Conservation (phyloP, 495 filamentous ascomycete species). For the Penicillium desertorum region DNA sequence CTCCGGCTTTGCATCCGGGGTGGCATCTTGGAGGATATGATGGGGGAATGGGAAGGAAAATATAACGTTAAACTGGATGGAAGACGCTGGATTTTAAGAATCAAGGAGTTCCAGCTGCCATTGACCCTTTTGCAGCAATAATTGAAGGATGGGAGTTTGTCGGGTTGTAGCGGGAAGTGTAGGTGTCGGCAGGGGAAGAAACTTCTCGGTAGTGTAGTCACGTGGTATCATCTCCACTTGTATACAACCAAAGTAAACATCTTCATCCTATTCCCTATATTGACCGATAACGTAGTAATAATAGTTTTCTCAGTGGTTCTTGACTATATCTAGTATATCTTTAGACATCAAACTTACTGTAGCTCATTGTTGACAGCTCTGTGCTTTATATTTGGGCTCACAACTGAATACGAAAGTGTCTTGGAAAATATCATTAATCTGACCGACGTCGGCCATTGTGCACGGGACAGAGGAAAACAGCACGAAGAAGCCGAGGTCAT, state of each 20-base stretch:
- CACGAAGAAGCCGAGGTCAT: too few species aligned
- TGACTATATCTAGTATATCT: too few species aligned
- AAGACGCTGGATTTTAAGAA: neutral
- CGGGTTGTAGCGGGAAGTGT: conserved; percentile 17
- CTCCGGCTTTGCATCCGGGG: conserved; percentile 46
- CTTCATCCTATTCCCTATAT: neutral
- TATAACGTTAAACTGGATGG: neutral
- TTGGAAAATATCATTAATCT: too few species aligned
- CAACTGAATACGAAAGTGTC: too few species aligned
- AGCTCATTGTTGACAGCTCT: too few species aligned
- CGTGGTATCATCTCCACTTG: conserved; percentile 21
- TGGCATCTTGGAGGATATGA: conserved; percentile 36
- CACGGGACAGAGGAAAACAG: too few species aligned
- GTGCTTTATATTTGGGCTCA: too few species aligned
- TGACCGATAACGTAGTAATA: neutral
- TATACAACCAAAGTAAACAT: conserved; percentile 6
- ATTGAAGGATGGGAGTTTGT: conserved; percentile 23
- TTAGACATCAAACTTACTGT: too few species aligned
- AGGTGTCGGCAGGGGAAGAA: conserved; percentile 32
- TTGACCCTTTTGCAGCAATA: conserved; percentile 16
- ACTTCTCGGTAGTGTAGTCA: conserved; percentile 41
- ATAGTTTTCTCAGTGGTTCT: too few species aligned
- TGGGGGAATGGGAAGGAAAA: neutral
- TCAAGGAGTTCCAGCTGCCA: conserved; percentile 11
- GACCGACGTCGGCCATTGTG: too few species aligned